Evolutionary conservation across 169 alveolate species (phyloP).

Genomic region (Plasmodium sp.): DNA sequence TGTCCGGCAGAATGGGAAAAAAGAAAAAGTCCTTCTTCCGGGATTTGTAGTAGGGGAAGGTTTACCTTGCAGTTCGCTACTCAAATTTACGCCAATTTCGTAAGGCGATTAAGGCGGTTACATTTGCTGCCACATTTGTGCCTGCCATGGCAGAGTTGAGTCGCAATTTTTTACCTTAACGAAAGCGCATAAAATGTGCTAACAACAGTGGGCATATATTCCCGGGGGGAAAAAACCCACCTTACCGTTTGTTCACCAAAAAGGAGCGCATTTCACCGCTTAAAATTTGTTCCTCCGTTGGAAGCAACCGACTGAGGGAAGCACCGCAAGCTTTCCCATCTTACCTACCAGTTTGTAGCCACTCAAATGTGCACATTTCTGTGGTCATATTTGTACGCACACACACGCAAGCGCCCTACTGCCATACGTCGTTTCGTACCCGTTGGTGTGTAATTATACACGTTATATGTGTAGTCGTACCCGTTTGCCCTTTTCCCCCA

Average conservation of each 20-base stretch:
- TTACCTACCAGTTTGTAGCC: neutral
- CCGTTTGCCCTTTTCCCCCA: neutral
- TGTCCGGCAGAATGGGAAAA: slow-evolving; percentile 11
- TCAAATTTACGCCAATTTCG: neutral
- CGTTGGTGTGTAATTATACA: neutral
- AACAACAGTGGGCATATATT: neutral
- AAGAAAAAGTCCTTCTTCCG: slow-evolving; percentile 58
- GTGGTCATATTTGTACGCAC: neutral
- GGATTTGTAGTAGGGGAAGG: slow-evolving; percentile 8
- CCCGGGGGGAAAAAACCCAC: neutral
- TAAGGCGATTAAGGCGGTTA: no score
- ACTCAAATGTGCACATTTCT: neutral
- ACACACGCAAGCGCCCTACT: neutral
- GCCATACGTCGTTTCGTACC: neutral
- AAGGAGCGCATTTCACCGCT: neutral
- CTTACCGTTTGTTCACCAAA: neutral
- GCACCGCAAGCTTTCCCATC: neutral
- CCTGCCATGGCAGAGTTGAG: neutral
- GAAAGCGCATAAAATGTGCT: neutral
- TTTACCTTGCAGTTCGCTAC: neutral
- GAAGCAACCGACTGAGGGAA: neutral
- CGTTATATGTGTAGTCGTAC: neutral
- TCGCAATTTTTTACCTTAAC: neutral
- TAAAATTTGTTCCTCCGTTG: neutral
- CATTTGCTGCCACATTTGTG: neutral